Evolutionary conservation across 148 eudicot species (phyloP), one percentile per base, ranked within the genome.

Genomic region (Simmondsia chinensis): DNA sequence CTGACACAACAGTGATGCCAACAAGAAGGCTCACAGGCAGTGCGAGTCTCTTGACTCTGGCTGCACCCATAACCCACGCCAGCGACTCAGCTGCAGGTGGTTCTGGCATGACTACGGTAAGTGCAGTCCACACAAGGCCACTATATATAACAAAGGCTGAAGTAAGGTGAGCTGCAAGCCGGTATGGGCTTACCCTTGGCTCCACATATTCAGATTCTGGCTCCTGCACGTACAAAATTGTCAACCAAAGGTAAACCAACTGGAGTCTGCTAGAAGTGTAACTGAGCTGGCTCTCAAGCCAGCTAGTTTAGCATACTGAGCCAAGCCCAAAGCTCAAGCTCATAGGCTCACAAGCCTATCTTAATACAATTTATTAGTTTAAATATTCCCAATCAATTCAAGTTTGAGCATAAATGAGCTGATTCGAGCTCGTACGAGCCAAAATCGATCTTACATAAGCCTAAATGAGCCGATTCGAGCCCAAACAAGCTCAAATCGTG

Each of bases 61-160:
- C 82, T 33, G 99, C 99, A 48, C 94, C 96, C 13, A 59, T 66
- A 38, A 82, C 99, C 94, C 99, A 85, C 45, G 82, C 77, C 40
- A 82, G 19, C 6, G 96, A 91, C 71, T 79, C 99, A 38, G 94
- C 73, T 25, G n/a, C n/a, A n/a, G 96, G 99, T 46, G 99, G 96
- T 73, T 91, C 99, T 35, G 99, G 99, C 96, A 91, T 74, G 52
- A 91, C 94, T 45, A 91, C 99, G 28, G 99, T 79, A 48, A 91
- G 86, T 47, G 87, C 96, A 22, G 89, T 86, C 99, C 99, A 91
- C 48, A 91, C 63, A 25, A 91, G 89, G 23, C 96, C 96, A 64
- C 77, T 61, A 46, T 91, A 91, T 36, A 91, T 86, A 28, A 49
- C 69, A 57, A 91, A 91, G 43, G 99, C 96, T 12, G 96, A 91